phyloP scores from a whole-genome alignment of 192 early-diverging fungal genomes.

The Backusella mclennaniae region DNA sequence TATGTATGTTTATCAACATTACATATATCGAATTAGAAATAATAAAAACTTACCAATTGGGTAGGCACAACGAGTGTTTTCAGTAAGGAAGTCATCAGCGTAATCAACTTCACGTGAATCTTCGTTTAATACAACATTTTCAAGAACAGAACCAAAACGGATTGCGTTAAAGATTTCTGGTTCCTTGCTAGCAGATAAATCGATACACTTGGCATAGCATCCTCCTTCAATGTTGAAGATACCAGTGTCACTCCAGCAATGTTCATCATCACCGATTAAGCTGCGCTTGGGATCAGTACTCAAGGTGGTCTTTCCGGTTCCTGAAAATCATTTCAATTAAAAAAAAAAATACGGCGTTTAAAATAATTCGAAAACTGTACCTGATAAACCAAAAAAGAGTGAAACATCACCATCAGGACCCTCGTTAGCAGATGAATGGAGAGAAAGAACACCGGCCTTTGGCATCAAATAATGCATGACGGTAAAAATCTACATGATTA shows the following conservation, averaged over 20 bases:
- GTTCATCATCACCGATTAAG: slow-evolving; percentile 98
- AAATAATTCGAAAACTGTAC: slow-evolving; percentile 23
- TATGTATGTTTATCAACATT: background rate
- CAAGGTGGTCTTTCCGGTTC: slow-evolving; percentile 95
- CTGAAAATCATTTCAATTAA: background rate
- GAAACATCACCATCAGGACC: slow-evolving; percentile 87
- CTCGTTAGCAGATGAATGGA: slow-evolving; percentile 94
- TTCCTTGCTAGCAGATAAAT: slow-evolving; percentile 92
- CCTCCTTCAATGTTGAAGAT: slow-evolving; percentile 99
- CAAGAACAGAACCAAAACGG: slow-evolving; percentile 90
- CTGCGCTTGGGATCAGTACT: slow-evolving; percentile 89
- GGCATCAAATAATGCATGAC: slow-evolving; percentile 99
- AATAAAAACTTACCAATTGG: slow-evolving; percentile 63
- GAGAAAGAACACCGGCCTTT: slow-evolving; percentile 84
- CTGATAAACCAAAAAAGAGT: slow-evolving; percentile 98
- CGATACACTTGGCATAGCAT: slow-evolving; percentile 97
- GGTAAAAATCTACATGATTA: slow-evolving; percentile 68
- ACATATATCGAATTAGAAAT: background rate
- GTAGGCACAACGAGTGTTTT: slow-evolving; percentile 96
- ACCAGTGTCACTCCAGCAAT: slow-evolving; percentile 94
- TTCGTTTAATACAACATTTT: slow-evolving; percentile 87
- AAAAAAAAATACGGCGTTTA: background rate
- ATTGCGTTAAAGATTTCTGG: slow-evolving; percentile 98
- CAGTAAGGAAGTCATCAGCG: slow-evolving; percentile 74
- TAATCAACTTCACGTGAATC: slow-evolving; percentile 77